A percentile compares a stretch with the other conserved stretches of the same genome.
These are phyloP conservation scores for Berberis vulgaris DNA, from an alignment of 164 flowering plant genomes.

Conservation along the genomic window DNA sequence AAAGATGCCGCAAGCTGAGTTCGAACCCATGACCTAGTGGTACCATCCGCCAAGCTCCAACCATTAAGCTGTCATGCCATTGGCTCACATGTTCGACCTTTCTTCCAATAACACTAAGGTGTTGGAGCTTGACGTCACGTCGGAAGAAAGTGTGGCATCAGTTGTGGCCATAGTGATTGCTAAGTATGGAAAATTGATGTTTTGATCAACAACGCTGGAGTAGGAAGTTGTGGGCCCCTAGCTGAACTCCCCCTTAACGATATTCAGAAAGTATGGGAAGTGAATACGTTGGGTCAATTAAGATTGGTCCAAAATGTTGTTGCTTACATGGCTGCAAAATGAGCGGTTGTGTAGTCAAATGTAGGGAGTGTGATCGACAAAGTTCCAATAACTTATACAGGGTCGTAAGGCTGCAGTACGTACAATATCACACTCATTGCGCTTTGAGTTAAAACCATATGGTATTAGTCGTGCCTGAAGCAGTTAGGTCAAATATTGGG, in stretches of 20 bases:
- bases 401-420: conserved; percentile 60
- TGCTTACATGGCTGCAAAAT: conserved; percentile 45
- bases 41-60: too few species aligned
- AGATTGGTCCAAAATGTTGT: conserved; percentile 57
- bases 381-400: conserved; percentile 66
- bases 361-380: conserved; percentile 50
- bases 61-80: background rate
- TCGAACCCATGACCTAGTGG: too few species aligned
- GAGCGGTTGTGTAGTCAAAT: conserved; percentile 47
- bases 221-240: conserved; percentile 51
- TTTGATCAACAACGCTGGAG: conserved; percentile 58
- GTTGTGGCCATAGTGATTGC: conserved; percentile 28
- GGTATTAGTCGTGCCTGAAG: conserved; percentile 49
- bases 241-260: conserved; percentile 49
- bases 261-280: conserved; percentile 42
- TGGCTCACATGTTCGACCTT: background rate
- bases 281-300: conserved; percentile 56
- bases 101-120: conserved; percentile 14
- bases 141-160: conserved; percentile 40
- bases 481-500: conserved; percentile 49
- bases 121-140: conserved; percentile 51
- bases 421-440: conserved; percentile 40
- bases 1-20: too few species aligned
- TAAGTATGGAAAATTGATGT: conserved; percentile 47
- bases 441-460: conserved; percentile 56